Evolutionary conservation across 129 eudicot genomes (phyloP), one percentile per base, ranked within the genome.

Genomic region (Apium graveolens): DNA sequence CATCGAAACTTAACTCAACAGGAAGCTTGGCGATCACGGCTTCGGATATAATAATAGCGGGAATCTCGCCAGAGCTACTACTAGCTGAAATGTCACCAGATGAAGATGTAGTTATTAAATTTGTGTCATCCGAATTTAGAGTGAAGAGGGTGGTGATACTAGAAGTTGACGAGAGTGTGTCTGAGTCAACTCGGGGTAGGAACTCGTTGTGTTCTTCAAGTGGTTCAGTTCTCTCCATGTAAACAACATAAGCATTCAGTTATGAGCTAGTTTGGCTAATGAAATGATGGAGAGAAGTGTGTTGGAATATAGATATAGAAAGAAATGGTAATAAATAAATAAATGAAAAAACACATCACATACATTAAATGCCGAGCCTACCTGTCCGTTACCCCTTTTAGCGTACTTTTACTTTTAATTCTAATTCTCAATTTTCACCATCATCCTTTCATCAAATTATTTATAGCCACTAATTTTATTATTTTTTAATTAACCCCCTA

Each of bases 51-150:
- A 81, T 55, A 16, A 80, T 78, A 1, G 83, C 80, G 27, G 74
- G 73, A 57, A 88, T 78, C 81, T 88, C 92, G 34, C 86, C 92
- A 77, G 92, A 88, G 68, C 88, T 83, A 80, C 81, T 79, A 78
- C 83, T 86, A 6, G 84, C 49, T 10, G 88, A 86, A 37, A 84
- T 68, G 75, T 70, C 78, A 21, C 83, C 79, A n/a, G 80, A 71
- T 3, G 75, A 73, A 48, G 55, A 66, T 1, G 37, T 13, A 31
- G 34, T 73, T 0, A 29, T 43, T n/a, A 18, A 16, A 48, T 16
- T 48, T 1, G 38, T 18, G 7, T 73, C 76, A 32, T 73, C 76
- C 2, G 37, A 26, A 27, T 21, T 73, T 41, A 5, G 0, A 17
- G 76, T 38, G 38, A 44, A 43, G 24, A 73, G 34, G 5, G 49